A percentile compares a stretch with the other conserved stretches of the same genome.
phyloP scores from a whole-genome alignment of 805 yeast species.

The Saturnispora kantuleensis region DNA sequence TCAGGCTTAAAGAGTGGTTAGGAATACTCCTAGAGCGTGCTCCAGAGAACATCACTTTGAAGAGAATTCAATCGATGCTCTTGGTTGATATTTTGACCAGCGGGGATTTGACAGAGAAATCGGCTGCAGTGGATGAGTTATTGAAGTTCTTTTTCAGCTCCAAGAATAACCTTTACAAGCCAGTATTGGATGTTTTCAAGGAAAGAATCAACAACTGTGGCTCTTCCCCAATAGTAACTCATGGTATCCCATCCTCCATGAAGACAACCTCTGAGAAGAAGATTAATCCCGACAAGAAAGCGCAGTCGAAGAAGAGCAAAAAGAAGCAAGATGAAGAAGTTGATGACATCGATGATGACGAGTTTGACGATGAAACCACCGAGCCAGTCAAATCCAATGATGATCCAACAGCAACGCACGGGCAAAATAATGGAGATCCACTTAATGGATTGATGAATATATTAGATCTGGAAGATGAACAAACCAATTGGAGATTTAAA shows the following conservation, averaged over 20 bases:
- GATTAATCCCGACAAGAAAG: neutral
- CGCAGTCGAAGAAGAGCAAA: too few species aligned
- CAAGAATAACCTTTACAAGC: conserved; percentile 18
- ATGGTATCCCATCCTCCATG: neutral
- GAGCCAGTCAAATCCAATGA: conserved; percentile 11
- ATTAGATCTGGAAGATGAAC: conserved; percentile 37
- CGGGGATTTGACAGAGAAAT: conserved; percentile 12
- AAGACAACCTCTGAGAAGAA: neutral
- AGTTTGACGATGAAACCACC: conserved; percentile 17
- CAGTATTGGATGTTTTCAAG: conserved; percentile 19
- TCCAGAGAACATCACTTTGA: conserved; percentile 16
- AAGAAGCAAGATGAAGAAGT: conserved; percentile 3
- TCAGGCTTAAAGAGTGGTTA: conserved; percentile 16
- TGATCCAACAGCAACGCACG: neutral
- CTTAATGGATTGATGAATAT: conserved; percentile 11
- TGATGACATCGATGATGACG: conserved; percentile 14
- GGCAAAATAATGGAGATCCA: neutral
- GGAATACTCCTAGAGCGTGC: conserved; percentile 27
- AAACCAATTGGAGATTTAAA: conserved; percentile 50
- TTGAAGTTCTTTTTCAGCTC: conserved; percentile 19
- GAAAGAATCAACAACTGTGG: conserved; percentile 21
- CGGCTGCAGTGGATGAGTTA: conserved; percentile 23
- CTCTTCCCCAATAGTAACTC: neutral
- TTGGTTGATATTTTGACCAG: conserved; percentile 15
- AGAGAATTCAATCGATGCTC: conserved; percentile 16